Evolutionary conservation across 805 yeast genomes (phyloP).

Genomic region (Pichia heedii): DNA sequence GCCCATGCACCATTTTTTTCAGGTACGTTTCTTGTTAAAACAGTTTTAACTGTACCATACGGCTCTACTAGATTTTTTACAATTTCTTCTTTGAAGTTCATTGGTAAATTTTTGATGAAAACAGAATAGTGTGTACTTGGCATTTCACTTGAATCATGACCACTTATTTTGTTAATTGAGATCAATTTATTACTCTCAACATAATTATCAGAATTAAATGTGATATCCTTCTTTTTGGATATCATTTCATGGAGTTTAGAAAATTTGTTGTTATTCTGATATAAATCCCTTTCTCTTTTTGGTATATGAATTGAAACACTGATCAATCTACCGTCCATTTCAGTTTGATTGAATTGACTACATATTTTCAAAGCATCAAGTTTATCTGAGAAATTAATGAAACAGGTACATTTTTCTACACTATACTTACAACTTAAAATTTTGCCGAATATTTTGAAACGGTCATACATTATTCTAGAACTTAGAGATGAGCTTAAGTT

Average conservation of each 20-base stretch:
- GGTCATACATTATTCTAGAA: conserved; percentile 23
- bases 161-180: no score
- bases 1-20: conserved; percentile 27
- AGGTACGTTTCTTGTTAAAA: conserved; percentile 21
- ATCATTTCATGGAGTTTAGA: background rate
- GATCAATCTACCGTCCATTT: conserved; percentile 17
- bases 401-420: conserved; percentile 23
- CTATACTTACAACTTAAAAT: conserved; percentile 26
- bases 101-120: conserved; percentile 26
- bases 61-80: conserved; percentile 22
- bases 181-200: no score
- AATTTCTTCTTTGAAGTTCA: conserved; percentile 18
- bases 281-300: conserved; percentile 21
- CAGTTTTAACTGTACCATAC: conserved; percentile 23
- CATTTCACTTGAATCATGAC: background rate
- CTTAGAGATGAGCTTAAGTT: conserved; percentile 32
- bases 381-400: conserved; percentile 33
- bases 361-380: conserved; percentile 30
- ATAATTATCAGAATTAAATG: no score
- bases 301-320: conserved; percentile 24
- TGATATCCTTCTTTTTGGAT: no score
- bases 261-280: conserved; percentile 1
- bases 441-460: conserved; percentile 20
- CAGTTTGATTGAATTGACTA: conserved; percentile 17
- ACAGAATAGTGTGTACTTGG: conserved; percentile 22